Evolutionary conservation across 2,329 filamentous ascomycete species (phyloP).

Genomic region (Colletotrichum sojae): DNA sequence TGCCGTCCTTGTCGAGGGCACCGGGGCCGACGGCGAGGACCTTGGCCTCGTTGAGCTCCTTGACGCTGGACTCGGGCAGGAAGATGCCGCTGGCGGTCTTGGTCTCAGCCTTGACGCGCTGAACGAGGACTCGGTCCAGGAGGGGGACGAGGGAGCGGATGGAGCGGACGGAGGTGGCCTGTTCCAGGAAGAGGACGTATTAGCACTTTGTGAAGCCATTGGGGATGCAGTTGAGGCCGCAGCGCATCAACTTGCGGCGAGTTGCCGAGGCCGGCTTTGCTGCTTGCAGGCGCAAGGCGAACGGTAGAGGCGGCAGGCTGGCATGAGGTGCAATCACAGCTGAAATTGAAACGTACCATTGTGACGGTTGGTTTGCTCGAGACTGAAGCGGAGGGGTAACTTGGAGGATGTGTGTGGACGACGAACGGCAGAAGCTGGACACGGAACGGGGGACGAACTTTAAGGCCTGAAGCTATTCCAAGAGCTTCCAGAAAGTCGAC

Average conservation of each 20-base stretch:
- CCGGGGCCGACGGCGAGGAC: conserved; percentile 96
- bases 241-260: background rate
- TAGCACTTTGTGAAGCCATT: background rate
- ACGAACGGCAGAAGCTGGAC: conserved; percentile 37
- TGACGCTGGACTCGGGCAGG: conserved; percentile 95
- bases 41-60: conserved; percentile 98
- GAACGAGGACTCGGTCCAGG: conserved; percentile 97
- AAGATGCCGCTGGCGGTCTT: conserved; percentile 98
- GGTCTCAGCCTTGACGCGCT: conserved; percentile 96
- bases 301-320: background rate
- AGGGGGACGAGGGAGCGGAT: conserved; percentile 96
- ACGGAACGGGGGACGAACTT: conserved; percentile 45
- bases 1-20: conserved; percentile 87
- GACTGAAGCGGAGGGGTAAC: conserved; percentile 38
- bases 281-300: background rate
- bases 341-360: conserved; percentile 43
- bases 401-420: conserved; percentile 44
- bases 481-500: conserved; percentile 58
- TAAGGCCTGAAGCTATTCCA: conserved; percentile 53
- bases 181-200: background rate
- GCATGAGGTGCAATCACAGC: background rate
- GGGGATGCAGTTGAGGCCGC: background rate
- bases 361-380: conserved; percentile 32
- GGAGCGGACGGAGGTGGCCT: conserved; percentile 87
- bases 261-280: background rate